Conservation (phyloP, 2,329 filamentous ascomycete genomes). For the Elsinoe batatas region DNA sequence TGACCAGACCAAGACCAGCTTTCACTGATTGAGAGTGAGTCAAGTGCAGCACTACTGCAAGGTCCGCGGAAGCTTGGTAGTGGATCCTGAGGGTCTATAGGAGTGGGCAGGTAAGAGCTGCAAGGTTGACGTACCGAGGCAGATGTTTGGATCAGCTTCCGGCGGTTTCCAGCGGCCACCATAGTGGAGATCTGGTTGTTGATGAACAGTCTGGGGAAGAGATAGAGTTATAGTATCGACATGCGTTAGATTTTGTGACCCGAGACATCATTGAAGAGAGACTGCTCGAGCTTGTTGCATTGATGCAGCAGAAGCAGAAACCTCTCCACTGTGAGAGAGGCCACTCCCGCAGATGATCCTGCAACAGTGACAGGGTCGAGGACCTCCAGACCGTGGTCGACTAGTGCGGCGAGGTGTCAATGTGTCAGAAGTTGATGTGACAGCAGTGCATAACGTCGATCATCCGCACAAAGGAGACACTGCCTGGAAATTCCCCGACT, state of each 20-base stretch:
- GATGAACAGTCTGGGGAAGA: background rate
- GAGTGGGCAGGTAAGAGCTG: conserved; percentile 1
- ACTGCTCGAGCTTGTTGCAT: too few species aligned
- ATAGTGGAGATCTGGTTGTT: background rate
- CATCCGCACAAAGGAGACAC: background rate
- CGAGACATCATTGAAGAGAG: too few species aligned
- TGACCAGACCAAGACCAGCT: background rate
- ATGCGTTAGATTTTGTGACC: background rate
- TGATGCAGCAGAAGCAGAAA: background rate
- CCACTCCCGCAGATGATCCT: background rate
- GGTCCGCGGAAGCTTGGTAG: conserved; percentile 11
- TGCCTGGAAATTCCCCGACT: conserved; percentile 3
- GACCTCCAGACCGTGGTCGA: background rate
- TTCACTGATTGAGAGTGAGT: background rate
- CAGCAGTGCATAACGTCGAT: conserved; percentile 1
- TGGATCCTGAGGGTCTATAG: conserved; percentile 3
- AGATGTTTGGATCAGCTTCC: background rate
- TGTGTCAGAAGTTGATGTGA: conserved; percentile 4
- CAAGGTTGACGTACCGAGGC: conserved; percentile 2
- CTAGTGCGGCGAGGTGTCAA: background rate
- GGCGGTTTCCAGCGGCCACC: too few species aligned
- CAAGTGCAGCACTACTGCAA: conserved; percentile 9
- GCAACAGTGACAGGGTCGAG: background rate
- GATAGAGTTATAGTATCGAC: background rate
- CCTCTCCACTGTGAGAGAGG: background rate